These are phyloP conservation scores for Talaromyces sp. DNA, from an alignment of 2,329 filamentous ascomycete species.

Conservation along the genomic window DNA sequence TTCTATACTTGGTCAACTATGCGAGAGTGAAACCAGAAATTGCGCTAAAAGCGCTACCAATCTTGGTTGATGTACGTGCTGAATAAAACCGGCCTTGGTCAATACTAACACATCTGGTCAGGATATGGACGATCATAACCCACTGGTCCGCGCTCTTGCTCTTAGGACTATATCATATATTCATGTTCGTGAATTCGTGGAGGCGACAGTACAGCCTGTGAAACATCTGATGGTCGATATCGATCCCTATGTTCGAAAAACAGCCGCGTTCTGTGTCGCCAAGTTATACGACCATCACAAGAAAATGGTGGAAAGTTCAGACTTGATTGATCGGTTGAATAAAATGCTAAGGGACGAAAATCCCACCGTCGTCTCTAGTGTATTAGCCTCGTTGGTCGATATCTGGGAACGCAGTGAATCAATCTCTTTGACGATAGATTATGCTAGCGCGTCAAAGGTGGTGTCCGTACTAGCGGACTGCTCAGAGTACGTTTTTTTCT, in stretches of 20 bases:
- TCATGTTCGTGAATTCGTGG: constrained; percentile 91
- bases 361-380: constrained; percentile 92
- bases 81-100: not conserved
- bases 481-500: constrained; percentile 67
- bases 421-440: constrained; percentile 97
- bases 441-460: constrained; percentile 95
- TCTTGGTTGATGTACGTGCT: constrained; percentile 64
- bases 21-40: constrained; percentile 90
- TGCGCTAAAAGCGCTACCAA: constrained; percentile 85
- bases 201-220: constrained; percentile 78
- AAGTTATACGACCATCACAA: constrained; percentile 97
- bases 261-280: constrained; percentile 89
- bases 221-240: constrained; percentile 76
- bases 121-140: constrained; percentile 93
- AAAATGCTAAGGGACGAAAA: constrained; percentile 89
- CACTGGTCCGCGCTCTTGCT: constrained; percentile 84
- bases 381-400: constrained; percentile 85
- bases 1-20: constrained; percentile 95
- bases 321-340: constrained; percentile 89
- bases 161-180: constrained; percentile 96
- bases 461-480: constrained; percentile 94
- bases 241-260: constrained; percentile 96
- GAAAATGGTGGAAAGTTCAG: constrained; percentile 80
- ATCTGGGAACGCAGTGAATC: constrained; percentile 98
- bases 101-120: constrained; percentile 31